Conservation (phyloP, 2,329 filamentous ascomycete genomes). For the Helotiales sp. region DNA sequence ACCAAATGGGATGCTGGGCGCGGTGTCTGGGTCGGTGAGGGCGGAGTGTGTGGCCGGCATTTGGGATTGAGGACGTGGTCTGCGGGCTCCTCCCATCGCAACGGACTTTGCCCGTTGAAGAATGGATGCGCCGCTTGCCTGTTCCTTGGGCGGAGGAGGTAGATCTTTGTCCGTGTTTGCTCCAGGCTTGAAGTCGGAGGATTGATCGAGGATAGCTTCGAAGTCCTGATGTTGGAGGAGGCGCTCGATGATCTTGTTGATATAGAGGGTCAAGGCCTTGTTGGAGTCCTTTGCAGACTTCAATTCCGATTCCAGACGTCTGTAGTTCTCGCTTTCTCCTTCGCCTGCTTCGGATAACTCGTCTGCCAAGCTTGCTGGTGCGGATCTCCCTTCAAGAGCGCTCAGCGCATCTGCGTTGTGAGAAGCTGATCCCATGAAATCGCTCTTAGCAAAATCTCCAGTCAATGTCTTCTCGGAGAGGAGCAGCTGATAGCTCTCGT, state of each 20-base stretch:
- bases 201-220: constrained; percentile 88
- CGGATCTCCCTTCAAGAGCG: constrained; percentile 62
- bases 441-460: constrained; percentile 84
- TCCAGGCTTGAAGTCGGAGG: constrained; percentile 61
- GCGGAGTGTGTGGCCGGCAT: constrained; percentile 52
- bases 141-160: constrained; percentile 65
- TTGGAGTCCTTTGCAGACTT: constrained; percentile 88
- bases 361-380: constrained; percentile 76
- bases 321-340: constrained; percentile 64
- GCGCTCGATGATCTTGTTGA: constrained; percentile 98
- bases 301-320: constrained; percentile 77
- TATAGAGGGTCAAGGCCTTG: constrained; percentile 95
- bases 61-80: constrained; percentile 61
- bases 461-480: constrained; percentile 95
- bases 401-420: constrained; percentile 68
- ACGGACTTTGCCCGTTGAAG: constrained; percentile 67
- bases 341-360: constrained; percentile 78
- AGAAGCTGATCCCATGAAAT: constrained; percentile 70
- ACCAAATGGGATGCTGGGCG: constrained; percentile 75
- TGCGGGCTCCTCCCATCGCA: constrained; percentile 51
- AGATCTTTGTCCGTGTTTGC: constrained; percentile 75
- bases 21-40: constrained; percentile 71
- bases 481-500: constrained; percentile 95
- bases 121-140: constrained; percentile 53
- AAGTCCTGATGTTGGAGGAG: constrained; percentile 94